These are phyloP conservation scores for Penicillium brasilianum DNA, from an alignment of 2,329 filamentous ascomycete genomes.

Conservation along the genomic window DNA sequence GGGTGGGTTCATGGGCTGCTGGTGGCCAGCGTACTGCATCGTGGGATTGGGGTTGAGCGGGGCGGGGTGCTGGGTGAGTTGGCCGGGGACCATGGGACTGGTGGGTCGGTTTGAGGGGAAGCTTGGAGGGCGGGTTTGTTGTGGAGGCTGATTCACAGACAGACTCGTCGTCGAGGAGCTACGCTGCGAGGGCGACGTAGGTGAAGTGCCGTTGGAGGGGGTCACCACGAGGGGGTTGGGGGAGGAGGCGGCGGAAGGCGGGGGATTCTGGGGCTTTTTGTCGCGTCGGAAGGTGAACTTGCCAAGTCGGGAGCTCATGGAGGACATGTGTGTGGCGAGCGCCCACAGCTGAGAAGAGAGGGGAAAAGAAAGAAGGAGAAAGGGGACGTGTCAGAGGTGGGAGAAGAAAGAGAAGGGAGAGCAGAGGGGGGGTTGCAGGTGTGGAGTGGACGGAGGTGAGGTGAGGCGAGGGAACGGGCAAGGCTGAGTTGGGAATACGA, in stretches of 20 bases:
- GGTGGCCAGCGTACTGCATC: conserved; percentile 51
- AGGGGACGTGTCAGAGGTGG: conserved; percentile 16
- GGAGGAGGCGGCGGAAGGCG: conserved; percentile 38
- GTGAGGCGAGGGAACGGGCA: conserved; percentile 17
- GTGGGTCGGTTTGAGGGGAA: conserved; percentile 61
- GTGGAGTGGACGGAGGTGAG: conserved; percentile 11
- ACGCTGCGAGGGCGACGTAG: conserved; percentile 44
- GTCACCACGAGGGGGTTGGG: conserved; percentile 40
- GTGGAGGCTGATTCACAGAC: conserved; percentile 47
- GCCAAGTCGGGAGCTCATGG: conserved; percentile 56
- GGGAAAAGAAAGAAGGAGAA: conserved; percentile 18
- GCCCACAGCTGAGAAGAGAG: conserved; percentile 20
- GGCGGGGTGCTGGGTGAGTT: conserved; percentile 53
- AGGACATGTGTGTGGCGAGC: conserved; percentile 48
- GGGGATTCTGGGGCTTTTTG: conserved; percentile 49
- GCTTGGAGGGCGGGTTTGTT: conserved; percentile 63
- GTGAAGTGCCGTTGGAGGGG: conserved; percentile 41
- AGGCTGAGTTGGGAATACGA: conserved; percentile 9
- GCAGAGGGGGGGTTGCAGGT: conserved; percentile 17
- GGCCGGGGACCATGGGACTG: conserved; percentile 57
- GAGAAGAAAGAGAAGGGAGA: conserved; percentile 17
- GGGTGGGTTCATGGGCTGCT: conserved; percentile 46
- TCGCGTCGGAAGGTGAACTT: conserved; percentile 56
- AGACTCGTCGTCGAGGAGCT: conserved; percentile 57
- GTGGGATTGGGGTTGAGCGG: conserved; percentile 60